Conservation (phyloP, 2,329 filamentous ascomycete species). For the Neofusicoccum ribis region DNA sequence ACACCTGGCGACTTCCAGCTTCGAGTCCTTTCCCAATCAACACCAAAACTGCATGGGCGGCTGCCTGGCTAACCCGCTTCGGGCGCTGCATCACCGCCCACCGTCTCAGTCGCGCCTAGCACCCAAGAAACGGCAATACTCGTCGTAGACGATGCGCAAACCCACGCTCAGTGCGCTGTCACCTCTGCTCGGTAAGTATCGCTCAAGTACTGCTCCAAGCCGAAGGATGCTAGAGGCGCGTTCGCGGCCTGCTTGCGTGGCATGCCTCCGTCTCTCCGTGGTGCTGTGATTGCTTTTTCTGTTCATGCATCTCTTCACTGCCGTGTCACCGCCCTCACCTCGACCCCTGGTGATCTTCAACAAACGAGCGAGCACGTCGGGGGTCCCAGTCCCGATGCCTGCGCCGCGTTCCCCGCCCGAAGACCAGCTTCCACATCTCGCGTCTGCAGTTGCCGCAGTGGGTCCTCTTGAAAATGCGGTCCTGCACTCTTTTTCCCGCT, state of each 20-base stretch:
- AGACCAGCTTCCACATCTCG: neutral
- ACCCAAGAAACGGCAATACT: neutral
- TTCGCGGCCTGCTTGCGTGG: neutral
- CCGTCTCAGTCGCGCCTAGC: neutral
- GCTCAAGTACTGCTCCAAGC: no score
- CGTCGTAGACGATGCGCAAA: neutral
- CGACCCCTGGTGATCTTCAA: neutral
- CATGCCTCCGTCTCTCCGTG: neutral
- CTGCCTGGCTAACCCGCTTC: neutral
- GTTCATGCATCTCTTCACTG: neutral
- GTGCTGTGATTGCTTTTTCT: neutral
- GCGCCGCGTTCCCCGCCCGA: neutral
- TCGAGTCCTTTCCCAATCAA: no score
- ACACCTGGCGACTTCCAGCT: no score
- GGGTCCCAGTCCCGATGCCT: neutral
- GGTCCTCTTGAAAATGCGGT: neutral
- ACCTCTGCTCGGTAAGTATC: no score
- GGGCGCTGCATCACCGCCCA: neutral
- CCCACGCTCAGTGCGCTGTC: no score
- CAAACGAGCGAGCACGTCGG: neutral
- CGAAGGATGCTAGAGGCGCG: no score
- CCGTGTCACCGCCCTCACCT: neutral
- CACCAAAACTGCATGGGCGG: neutral
- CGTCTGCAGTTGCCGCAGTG: neutral
- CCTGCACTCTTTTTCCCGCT: neutral